Evolutionary conservation across 2,329 filamentous ascomycete species (phyloP).

Genomic region (Sodiomyces alkalinus): DNA sequence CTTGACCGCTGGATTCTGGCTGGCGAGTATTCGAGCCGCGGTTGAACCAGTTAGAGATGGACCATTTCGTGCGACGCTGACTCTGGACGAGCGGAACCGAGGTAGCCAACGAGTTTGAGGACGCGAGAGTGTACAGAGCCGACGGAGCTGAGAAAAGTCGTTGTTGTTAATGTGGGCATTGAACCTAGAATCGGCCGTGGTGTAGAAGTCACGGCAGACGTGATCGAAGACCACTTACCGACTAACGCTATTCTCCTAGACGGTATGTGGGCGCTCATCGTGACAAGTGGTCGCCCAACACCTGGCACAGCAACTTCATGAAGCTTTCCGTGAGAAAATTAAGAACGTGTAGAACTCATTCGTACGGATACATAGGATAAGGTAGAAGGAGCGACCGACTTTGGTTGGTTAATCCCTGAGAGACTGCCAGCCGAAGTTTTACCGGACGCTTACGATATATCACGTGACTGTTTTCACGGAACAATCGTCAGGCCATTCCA

Average conservation of each 20-base stretch:
- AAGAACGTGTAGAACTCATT: no score
- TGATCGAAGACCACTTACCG: neutral
- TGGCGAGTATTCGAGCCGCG: slow-evolving; percentile 7
- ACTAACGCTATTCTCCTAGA: neutral
- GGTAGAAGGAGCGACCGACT: no score
- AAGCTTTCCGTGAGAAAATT: no score
- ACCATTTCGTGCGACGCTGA: slow-evolving; percentile 28
- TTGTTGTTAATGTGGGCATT: neutral
- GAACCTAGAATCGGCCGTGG: neutral
- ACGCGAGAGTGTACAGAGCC: neutral
- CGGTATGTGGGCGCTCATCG: slow-evolving; percentile 1
- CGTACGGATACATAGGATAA: no score
- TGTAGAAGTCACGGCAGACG: neutral
- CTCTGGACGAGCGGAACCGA: slow-evolving; percentile 12
- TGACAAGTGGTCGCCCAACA: no score
- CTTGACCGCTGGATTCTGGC: slow-evolving; percentile 15
- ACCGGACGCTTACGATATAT: neutral
- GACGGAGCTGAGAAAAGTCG: neutral
- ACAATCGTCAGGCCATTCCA: slow-evolving; percentile 4
- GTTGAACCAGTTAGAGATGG: slow-evolving; percentile 21
- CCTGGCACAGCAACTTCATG: no score
- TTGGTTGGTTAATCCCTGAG: no score
- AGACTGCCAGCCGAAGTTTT: neutral
- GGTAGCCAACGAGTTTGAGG: neutral
- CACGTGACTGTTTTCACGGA: slow-evolving; percentile 3